These are phyloP conservation scores for Ceratocystis variospora DNA, from an alignment of 2,329 filamentous ascomycete genomes.

Conservation along the genomic window DNA sequence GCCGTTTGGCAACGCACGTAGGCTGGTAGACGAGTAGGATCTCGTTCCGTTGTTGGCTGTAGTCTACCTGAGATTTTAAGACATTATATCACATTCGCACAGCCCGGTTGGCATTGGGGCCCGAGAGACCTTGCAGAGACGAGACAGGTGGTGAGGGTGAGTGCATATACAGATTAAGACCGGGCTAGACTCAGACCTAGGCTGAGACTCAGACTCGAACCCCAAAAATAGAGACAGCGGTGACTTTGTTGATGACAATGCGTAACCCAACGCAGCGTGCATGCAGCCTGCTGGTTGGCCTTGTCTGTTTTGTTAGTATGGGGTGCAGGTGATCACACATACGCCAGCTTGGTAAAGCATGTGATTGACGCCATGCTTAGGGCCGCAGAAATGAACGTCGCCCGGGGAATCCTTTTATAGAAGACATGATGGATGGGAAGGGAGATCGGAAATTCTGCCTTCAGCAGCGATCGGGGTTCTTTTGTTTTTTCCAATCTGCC, in stretches of 20 bases:
- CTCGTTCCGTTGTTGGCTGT: not conserved
- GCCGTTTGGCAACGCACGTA: not conserved
- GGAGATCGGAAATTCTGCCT: not conserved
- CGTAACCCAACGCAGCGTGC: not conserved
- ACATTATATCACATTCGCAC: not conserved
- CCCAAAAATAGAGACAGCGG: not conserved
- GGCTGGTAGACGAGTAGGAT: not conserved
- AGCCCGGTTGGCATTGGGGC: not conserved
- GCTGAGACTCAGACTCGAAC: too few species aligned
- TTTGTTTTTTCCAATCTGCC: not conserved
- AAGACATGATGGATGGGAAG: not conserved
- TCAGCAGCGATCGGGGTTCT: not conserved
- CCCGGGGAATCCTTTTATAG: not conserved
- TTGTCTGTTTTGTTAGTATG: not conserved
- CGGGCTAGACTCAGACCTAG: too few species aligned
- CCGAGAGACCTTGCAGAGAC: not conserved
- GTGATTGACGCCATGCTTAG: too few species aligned
- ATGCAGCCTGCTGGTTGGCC: not conserved
- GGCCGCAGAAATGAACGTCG: too few species aligned
- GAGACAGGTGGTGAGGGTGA: too few species aligned
- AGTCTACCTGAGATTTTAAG: not conserved
- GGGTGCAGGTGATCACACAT: constrained; percentile 4
- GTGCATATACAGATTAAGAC: too few species aligned
- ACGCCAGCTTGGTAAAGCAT: not conserved
- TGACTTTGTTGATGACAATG: not conserved